Evolutionary conservation across 2,329 filamentous ascomycete species (phyloP).

Genomic region (Scopulariopsis brevicaulis): DNA sequence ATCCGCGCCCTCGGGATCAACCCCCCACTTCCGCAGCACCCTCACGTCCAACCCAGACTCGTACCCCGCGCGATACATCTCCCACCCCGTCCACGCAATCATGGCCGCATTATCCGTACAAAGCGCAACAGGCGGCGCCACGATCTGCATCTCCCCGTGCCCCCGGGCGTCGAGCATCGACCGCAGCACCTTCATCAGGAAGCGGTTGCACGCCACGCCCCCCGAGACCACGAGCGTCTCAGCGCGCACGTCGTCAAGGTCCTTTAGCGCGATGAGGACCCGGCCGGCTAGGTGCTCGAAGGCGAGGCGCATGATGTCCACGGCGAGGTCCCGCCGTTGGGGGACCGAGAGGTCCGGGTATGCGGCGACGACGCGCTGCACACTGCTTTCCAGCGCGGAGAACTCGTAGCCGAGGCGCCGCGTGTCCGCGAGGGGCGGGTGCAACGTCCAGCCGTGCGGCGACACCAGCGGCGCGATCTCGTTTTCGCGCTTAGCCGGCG

Average conservation of each 20-base stretch:
- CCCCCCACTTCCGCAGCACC: constrained; percentile 59
- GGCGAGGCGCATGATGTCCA: constrained; percentile 63
- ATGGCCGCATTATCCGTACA: constrained; percentile 97
- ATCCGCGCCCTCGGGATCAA: constrained; percentile 49
- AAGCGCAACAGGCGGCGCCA: constrained; percentile 63
- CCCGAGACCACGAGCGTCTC: constrained; percentile 71
- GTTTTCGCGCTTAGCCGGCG: constrained; percentile 44
- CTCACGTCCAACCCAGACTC: constrained; percentile 46
- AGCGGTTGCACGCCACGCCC: constrained; percentile 80
- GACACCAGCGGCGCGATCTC: constrained; percentile 36
- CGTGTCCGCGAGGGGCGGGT: constrained; percentile 51
- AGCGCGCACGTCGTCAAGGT: constrained; percentile 19
- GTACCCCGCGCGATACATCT: constrained; percentile 81
- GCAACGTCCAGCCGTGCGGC: constrained; percentile 49
- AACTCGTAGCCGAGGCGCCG: constrained; percentile 61
- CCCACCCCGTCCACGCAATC: constrained; percentile 88
- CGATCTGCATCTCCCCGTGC: constrained; percentile 45
- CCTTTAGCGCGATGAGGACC: constrained; percentile 53
- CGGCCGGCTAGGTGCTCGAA: constrained; percentile 82
- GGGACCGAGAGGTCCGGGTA: constrained; percentile 30
- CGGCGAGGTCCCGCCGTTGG: constrained; percentile 60
- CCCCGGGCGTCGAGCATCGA: constrained; percentile 53
- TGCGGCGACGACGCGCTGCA: constrained; percentile 41
- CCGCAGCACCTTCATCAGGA: constrained; percentile 56
- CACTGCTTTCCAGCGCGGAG: constrained; percentile 54